These are phyloP conservation scores for Fagopyrum esculentum DNA, from an alignment of 148 eudicot species.

Conservation along the genomic window DNA sequence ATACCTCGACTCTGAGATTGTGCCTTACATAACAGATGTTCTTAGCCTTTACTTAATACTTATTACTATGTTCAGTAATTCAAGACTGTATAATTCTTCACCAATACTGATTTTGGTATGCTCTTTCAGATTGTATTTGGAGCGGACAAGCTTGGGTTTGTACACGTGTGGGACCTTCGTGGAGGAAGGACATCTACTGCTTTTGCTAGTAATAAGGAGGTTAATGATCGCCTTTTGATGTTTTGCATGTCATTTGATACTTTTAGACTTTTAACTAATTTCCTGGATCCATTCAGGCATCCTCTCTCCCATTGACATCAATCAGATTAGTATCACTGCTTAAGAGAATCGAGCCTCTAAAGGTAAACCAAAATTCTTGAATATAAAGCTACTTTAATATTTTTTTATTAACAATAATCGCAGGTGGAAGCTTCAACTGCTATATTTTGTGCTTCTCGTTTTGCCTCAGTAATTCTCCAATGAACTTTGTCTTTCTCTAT, in stretches of 20 bases:
- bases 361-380: slow-evolving; percentile 40
- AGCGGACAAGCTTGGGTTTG: slow-evolving; percentile 64
- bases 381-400: neutral
- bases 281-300: slow-evolving; percentile 38
- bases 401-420: neutral
- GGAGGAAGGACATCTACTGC: slow-evolving; percentile 81
- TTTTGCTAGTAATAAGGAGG: slow-evolving; percentile 78
- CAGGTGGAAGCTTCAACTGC: neutral
- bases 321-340: slow-evolving; percentile 54
- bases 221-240: slow-evolving; percentile 9
- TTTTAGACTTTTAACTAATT: neutral
- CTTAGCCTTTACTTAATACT: neutral
- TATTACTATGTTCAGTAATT: neutral
- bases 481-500: neutral
- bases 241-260: neutral
- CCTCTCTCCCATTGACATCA: slow-evolving; percentile 56
- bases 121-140: slow-evolving; percentile 58
- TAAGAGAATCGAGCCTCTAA: slow-evolving; percentile 64
- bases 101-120: neutral
- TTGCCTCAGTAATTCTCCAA: neutral
- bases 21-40: neutral
- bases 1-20: neutral
- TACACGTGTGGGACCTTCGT: slow-evolving; percentile 90
- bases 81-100: neutral
- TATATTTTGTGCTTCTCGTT: neutral